Percentiles rank a stretch among this genome's conserved stretches.
phyloP scores from a whole-genome alignment of 2,329 filamentous ascomycete genomes.

The Coniella lustricola region DNA sequence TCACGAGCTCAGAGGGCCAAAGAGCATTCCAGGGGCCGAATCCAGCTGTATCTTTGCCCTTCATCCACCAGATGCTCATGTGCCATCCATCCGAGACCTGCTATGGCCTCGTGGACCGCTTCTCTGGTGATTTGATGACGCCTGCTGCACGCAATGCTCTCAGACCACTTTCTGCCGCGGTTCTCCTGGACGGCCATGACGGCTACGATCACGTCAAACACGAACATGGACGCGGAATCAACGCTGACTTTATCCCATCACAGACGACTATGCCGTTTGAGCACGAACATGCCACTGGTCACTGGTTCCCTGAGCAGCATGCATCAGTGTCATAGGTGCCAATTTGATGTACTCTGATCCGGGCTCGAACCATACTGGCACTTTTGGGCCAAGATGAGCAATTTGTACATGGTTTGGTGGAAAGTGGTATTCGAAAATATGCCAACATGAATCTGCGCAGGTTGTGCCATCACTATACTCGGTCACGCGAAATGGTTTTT shows the following conservation, averaged over 20 bases:
- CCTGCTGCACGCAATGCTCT: neutral
- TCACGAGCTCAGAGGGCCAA: slow-evolving; percentile 2
- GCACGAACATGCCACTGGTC: neutral
- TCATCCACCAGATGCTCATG: slow-evolving; percentile 8
- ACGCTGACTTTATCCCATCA: slow-evolving; percentile 11
- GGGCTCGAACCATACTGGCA: too few relatives aligned
- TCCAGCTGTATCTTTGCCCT: neutral
- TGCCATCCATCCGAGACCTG: slow-evolving; percentile 4
- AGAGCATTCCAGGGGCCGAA: neutral
- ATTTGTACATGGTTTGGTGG: too few relatives aligned
- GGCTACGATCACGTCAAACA: neutral
- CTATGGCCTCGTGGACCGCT: slow-evolving; percentile 9
- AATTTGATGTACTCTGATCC: neutral
- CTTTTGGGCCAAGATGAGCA: too few relatives aligned
- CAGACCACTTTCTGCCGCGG: neutral
- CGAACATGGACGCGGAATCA: too few relatives aligned
- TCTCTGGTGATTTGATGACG: neutral
- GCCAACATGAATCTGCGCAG: too few relatives aligned
- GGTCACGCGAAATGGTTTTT: too few relatives aligned
- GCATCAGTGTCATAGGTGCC: slow-evolving; percentile 8
- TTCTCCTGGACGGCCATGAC: neutral
- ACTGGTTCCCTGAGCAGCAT: slow-evolving; percentile 12
- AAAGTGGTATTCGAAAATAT: too few relatives aligned
- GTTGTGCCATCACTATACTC: too few relatives aligned
- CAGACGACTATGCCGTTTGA: slow-evolving; percentile 9